Conservation (phyloP, 1,139 yeast genomes). For the Taiozyma onychis region DNA sequence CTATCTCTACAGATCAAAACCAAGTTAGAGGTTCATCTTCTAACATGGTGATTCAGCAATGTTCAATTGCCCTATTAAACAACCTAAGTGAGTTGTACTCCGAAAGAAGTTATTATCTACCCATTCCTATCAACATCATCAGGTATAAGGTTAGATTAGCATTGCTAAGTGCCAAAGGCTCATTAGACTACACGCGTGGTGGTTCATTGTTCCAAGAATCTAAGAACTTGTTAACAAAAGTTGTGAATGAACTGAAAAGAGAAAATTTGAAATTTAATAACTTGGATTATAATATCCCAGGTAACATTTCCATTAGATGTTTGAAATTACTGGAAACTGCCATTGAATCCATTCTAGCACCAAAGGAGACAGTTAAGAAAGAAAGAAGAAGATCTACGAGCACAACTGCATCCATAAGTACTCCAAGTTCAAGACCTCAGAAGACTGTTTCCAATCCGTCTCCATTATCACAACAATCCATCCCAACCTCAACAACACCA, state of each 20-base stretch:
- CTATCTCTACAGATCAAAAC: slow-evolving; percentile 34
- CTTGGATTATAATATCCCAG: slow-evolving; percentile 40
- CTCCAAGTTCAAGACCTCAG: slow-evolving; percentile 2
- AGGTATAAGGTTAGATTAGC: slow-evolving; percentile 65
- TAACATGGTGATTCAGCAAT: slow-evolving; percentile 68
- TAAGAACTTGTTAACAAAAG: slow-evolving; percentile 45
- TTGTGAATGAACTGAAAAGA: slow-evolving; percentile 42
- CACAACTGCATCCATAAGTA: slow-evolving; percentile 2
- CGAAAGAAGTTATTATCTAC: slow-evolving; percentile 40
- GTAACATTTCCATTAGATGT: slow-evolving; percentile 53
- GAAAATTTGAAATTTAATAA: slow-evolving; percentile 36
- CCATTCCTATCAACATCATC: slow-evolving; percentile 69
- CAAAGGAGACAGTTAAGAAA: slow-evolving; percentile 16
- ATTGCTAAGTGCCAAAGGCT: slow-evolving; percentile 69
- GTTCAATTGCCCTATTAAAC: slow-evolving; percentile 61
- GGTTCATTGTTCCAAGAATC: slow-evolving; percentile 75
- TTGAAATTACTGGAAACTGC: slow-evolving; percentile 52
- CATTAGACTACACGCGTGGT: slow-evolving; percentile 77
- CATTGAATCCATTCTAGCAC: slow-evolving; percentile 42
- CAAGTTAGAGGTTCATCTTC: slow-evolving; percentile 43
- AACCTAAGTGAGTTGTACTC: slow-evolving; percentile 47
- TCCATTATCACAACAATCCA: slow-evolving; percentile 12
- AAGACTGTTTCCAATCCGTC: slow-evolving; percentile 10
- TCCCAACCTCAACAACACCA: not conserved
- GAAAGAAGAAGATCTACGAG: not conserved